These are phyloP conservation scores for Rosa persica DNA, from an alignment of 306 rosid species.

Conservation along the genomic window DNA sequence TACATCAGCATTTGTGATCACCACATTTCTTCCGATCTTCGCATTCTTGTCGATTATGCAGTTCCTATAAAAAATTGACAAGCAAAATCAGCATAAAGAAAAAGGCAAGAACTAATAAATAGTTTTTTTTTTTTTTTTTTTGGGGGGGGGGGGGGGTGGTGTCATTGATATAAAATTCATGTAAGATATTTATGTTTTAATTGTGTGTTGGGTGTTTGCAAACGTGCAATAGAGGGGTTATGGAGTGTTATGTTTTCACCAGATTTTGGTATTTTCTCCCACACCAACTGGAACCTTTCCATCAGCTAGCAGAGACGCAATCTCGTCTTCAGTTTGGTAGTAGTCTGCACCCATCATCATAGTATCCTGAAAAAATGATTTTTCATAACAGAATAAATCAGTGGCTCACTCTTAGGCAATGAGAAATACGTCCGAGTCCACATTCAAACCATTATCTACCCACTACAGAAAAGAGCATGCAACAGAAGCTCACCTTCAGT, in stretches of 20 bases:
- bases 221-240: not conserved
- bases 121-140: too few relatives aligned
- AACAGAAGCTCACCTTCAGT: constrained; percentile 52
- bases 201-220: not conserved
- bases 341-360: constrained; percentile 99
- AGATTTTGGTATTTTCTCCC: constrained; percentile 90
- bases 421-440: not conserved
- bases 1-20: constrained; percentile 72
- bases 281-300: constrained; percentile 98
- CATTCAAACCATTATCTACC: not conserved
- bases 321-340: constrained; percentile 92
- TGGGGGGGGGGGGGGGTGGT: too few relatives aligned
- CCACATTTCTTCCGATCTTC: constrained; percentile 80
- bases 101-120: not conserved
- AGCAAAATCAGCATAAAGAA: constrained; percentile 23
- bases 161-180: not conserved
- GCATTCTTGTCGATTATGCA: constrained; percentile 99
- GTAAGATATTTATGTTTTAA: not conserved
- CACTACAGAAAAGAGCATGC: not conserved
- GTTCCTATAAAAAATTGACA: constrained; percentile 45
- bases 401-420: not conserved
- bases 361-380: constrained; percentile 64
- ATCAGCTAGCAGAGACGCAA: constrained; percentile 70
- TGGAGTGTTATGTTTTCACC: constrained; percentile 35
- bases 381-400: constrained; percentile 18